Evolutionary conservation across 2,329 filamentous ascomycete species (phyloP).

Genomic region (Berkeleyomyces basicola): DNA sequence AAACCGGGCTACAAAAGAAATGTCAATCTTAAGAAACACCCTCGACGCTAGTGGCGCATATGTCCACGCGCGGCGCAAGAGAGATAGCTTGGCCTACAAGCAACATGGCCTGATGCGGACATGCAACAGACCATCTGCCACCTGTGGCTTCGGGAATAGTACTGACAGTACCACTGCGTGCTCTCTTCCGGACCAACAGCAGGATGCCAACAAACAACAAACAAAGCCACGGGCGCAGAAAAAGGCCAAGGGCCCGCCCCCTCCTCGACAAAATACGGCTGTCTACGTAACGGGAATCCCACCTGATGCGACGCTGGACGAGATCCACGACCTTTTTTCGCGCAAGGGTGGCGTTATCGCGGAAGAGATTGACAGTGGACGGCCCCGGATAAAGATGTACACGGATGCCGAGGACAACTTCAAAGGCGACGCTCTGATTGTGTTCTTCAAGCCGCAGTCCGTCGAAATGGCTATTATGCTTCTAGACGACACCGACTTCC

Average conservation of each 20-base stretch:
- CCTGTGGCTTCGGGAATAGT: conserved; percentile 8
- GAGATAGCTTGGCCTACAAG: background rate
- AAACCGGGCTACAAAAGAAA: background rate
- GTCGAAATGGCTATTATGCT: conserved; percentile 71
- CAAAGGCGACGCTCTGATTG: conserved; percentile 83
- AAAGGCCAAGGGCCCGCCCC: conserved; percentile 31
- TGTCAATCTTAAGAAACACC: background rate
- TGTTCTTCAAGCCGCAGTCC: conserved; percentile 92
- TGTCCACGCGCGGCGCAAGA: background rate
- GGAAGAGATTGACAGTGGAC: conserved; percentile 79
- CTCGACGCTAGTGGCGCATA: background rate
- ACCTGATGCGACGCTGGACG: conserved; percentile 56
- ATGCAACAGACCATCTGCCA: background rate
- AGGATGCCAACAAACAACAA: conserved; percentile 8
- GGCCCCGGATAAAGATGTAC: conserved; percentile 87
- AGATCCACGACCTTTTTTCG: conserved; percentile 71
- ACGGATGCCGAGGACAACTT: conserved; percentile 63
- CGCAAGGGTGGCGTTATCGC: conserved; percentile 78
- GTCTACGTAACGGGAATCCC: conserved; percentile 86
- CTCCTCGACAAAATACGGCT: conserved; percentile 60
- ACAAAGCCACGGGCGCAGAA: conserved; percentile 24
- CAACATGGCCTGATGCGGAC: background rate
- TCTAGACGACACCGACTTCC: conserved; percentile 67
- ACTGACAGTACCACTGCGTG: conserved; percentile 10
- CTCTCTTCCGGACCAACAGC: conserved; percentile 7